A percentile compares a stretch with the other conserved stretches of the same genome.
These are phyloP conservation scores for Kwoniella shandongensis DNA, from an alignment of 768 basidiomycete species.

Conservation along the genomic window DNA sequence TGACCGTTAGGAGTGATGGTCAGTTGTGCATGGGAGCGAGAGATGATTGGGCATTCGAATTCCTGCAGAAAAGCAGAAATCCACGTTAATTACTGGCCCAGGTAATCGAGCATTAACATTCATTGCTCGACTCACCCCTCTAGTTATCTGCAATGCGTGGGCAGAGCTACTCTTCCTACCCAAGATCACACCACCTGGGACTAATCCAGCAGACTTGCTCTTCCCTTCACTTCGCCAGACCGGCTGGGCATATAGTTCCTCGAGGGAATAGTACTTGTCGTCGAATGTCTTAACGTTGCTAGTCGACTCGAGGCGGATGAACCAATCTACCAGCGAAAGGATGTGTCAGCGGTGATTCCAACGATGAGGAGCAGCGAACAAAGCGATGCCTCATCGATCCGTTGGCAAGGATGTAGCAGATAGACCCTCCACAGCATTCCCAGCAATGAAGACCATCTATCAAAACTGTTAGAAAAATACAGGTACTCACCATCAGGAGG, in stretches of 20 bases:
- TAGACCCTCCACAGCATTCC: too few relatives aligned
- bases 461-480: too few relatives aligned
- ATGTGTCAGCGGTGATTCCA: too few relatives aligned
- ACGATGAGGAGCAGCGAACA: too few relatives aligned
- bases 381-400: too few relatives aligned
- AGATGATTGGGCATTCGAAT: constrained; percentile 23
- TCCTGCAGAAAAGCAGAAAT: too few relatives aligned
- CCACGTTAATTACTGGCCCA: too few relatives aligned
- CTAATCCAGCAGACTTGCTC: not conserved
- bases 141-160: not conserved
- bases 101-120: too few relatives aligned
- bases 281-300: not conserved
- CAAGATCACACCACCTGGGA: constrained; percentile 8
- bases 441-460: too few relatives aligned
- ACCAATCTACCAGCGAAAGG: too few relatives aligned
- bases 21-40: constrained; percentile 27
- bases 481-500: constrained; percentile 2
- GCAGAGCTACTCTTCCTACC: constrained; percentile 16
- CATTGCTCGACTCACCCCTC: too few relatives aligned
- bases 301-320: constrained; percentile 9
- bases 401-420: too few relatives aligned
- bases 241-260: not conserved
- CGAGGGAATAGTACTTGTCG: constrained; percentile 2
- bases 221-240: not conserved
- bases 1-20: constrained; percentile 20